Base-by-base conservation (phyloP, 306 rosid genomes). In the Gynostemma pentaphyllum region DNA sequence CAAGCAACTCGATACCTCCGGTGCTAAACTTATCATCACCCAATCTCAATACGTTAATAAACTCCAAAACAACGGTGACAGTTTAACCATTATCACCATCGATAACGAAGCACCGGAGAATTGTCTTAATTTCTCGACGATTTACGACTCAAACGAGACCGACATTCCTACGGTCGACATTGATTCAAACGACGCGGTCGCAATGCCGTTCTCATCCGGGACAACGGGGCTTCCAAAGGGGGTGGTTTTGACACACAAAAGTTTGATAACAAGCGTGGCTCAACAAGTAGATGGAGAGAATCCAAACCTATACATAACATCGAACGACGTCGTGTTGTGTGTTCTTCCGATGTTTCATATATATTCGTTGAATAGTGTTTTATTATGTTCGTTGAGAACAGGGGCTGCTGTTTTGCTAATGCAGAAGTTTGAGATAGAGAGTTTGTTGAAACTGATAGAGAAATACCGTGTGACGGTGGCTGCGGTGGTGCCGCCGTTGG, bases 261-360 rank as follows among this genome's bases (percentile, higher is more conserved):
- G 87, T 29, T 34, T 85, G 44, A 65, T 75, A 1, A 83, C 98
- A 0, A 91, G 89, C n/a, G 84, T 87, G 41, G 89, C 85, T n/a
- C 95, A 90, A 19, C 97, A 87, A 34, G 97, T 90, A 0, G 97
- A 90, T 57, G 96, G 96, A 14, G 95, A 87, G 68, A 90, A 87
- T 12, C 96, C 96, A 0, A 90, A 90, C 37, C 66, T 90, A 7
- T 70, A 85, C 18, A 50, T 87, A 65, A 78, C 18, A 0, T 10
- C 48, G 0, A 84, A 85, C 13, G 97, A 91, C 45, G 85, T 91
- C 19, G 78, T 87, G 18, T 37, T 91, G 0, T 91, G 97, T 39
- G 89, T 91, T 62, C 89, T 91, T 57, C 97, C 97, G 0, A 9
- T 91, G 80, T 91, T 91, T 41, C 97, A 91, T 67, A 91, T 91